Base-by-base conservation (phyloP, 2,329 filamentous ascomycete genomes). In the Trichophaea hybrida region DNA sequence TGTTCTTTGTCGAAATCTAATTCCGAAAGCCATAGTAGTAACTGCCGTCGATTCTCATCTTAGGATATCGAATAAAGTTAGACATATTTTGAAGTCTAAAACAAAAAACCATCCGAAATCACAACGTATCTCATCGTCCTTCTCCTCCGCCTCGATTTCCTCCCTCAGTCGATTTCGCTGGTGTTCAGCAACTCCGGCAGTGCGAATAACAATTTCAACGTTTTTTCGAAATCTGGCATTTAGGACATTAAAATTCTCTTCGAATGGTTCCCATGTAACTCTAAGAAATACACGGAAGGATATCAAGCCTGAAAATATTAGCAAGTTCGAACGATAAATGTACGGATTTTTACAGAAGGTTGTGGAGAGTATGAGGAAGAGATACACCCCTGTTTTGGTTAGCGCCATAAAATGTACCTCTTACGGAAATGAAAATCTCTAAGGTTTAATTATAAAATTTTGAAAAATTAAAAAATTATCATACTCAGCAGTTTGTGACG, bases 251-350 rank as follows among this genome's bases (percentile, higher is more conserved):
- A 62, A 62, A 13, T 60, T 43, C 10, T 33, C 31, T 31, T 58
- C 54, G 24, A 62, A 62, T 7, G 60, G 58, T 32, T 62, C 58
- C 58, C 58, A 62, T 17, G 55, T 62, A 13, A 55, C 13, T 13
- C 40, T 50, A 6, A 62, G 32, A n/a, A 62, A 62, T 4, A 62
- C n/a, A 15, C 58, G 38, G 33, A 62, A 60, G 6, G 60, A 62
- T 37, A 44, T 17, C 60, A 58, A 62, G 15, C 59, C 59, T 61
- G 13, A 4, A n/a, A 24, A 12, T 32, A 43, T 56, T 6, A 56
- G 35, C 37, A 6, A 3, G 24, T 24, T 24, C 24, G 24, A 24
- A 24, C 24, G 24, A 24, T 24, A 24, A 1, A 24, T 24, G 24
- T 24, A 24, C 24, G 3, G 24, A 24, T 2, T 24, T 24, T 24